Evolutionary conservation across 768 basidiomycete genomes (phyloP), one percentile per base, ranked within the genome.

Genomic region (Leccinum boreale): DNA sequence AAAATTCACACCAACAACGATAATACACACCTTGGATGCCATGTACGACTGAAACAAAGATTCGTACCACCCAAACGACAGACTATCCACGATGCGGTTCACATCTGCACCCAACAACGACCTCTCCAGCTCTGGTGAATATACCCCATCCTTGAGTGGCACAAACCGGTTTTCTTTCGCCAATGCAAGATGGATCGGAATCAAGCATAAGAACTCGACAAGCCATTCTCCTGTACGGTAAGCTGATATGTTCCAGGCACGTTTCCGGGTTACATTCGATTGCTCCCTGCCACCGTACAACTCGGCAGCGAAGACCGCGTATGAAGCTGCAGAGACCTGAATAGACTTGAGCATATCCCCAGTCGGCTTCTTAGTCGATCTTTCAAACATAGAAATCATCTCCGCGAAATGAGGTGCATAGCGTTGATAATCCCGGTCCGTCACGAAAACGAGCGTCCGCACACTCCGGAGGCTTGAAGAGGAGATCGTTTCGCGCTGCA

Each of bases 31-130:
- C 77, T 81, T 86, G 19, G 73, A 72, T 0, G 81, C 80, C 80
- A 82, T 79, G 54, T 86, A 86, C 0, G 84, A 85, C 60, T 80
- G 80, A 58, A 86, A 83, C 15, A 86, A 71, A 2, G 81, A 81
- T 60, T 86, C 85, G 29, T 85, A 85, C 85, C 85, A 86, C 1
- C 84, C 84, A 53, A 86, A 78, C 1, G 82, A 78, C 5, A 86
- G 65, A 49, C 59, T 74, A 54, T 86, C 80, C 14, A 84, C 81
- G 28, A 86, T 82, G n/a, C 74, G 75, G 26, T 75, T 77, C 26
- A 86, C 79, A 47, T 84, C 81, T 0, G 85, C 85, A 8, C 85
- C 85, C 4, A 86, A 73, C 21, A 87, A 68, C 0, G 78, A 74
- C 53, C 74, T 75, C 61, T 86, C 85, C 28, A 80, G 67, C 15